Conservation (phyloP, 2,329 filamentous ascomycete genomes). For the Ophiostoma piceae region DNA sequence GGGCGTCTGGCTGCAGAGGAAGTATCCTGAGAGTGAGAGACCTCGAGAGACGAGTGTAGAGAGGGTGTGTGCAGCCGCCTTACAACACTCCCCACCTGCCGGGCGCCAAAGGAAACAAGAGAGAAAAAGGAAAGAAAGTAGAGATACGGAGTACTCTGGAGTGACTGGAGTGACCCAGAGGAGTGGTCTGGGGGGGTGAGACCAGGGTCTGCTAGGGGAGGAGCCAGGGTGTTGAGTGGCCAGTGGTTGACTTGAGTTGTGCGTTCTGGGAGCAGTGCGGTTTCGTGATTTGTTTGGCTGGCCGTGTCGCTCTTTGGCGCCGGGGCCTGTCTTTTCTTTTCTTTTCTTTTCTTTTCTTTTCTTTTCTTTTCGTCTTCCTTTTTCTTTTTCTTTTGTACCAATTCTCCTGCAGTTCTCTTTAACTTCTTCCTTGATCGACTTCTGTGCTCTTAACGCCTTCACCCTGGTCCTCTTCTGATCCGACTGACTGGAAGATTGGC, state of each 20-base stretch:
- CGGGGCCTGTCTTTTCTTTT: neutral
- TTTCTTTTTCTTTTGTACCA: neutral
- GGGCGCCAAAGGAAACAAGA: slow-evolving; percentile 8
- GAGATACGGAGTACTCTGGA: neutral
- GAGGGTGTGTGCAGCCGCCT: slow-evolving; percentile 17
- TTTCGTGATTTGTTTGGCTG: slow-evolving; percentile 23
- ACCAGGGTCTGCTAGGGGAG: neutral
- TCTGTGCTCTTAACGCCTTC: neutral
- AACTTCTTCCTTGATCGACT: neutral
- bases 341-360: neutral
- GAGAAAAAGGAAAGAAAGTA: neutral
- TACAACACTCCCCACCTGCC: slow-evolving; percentile 16
- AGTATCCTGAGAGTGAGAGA: neutral
- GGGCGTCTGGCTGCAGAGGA: slow-evolving; percentile 8
- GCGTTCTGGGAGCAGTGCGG: slow-evolving; percentile 9
- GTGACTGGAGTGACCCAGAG: slow-evolving; percentile 12
- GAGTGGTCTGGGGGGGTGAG: slow-evolving; percentile 12
- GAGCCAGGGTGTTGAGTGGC: neutral
- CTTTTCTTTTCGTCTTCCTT: neutral
- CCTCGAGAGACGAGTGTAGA: neutral
- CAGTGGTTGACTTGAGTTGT: neutral
- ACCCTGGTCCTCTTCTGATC: slow-evolving; percentile 16
- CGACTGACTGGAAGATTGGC: slow-evolving; percentile 16
- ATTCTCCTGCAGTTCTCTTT: neutral
- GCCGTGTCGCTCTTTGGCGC: slow-evolving; percentile 19